phyloP scores from a whole-genome alignment of 208 protist genomes.

The Wallacemonas sp. region DNA sequence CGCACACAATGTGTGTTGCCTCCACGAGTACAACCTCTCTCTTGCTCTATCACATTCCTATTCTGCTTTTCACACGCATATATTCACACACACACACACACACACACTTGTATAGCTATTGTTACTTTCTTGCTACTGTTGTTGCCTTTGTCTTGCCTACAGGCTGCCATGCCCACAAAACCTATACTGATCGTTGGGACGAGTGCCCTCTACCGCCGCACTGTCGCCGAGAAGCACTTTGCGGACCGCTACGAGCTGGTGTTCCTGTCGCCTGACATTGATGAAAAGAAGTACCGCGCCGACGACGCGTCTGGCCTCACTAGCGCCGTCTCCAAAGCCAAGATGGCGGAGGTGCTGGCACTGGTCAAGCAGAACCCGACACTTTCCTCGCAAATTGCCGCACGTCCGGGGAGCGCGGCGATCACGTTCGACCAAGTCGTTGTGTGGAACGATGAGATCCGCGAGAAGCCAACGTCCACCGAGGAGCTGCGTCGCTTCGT shows the following conservation, averaged over 20 bases:
- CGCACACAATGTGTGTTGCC: not conserved
- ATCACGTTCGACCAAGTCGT: slow-evolving; percentile 90
- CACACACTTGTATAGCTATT: no score
- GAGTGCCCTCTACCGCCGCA: slow-evolving; percentile 48
- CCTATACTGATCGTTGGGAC: slow-evolving; percentile 81
- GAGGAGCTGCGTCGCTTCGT: slow-evolving; percentile 62
- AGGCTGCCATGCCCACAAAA: slow-evolving; percentile 18
- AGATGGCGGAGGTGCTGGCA: slow-evolving; percentile 39
- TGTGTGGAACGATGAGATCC: slow-evolving; percentile 70
- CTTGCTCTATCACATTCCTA: no score
- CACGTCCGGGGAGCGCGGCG: slow-evolving; percentile 38
- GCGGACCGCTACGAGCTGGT: slow-evolving; percentile 35
- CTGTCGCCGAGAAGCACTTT: slow-evolving; percentile 47
- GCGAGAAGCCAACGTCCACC: slow-evolving; percentile 70
- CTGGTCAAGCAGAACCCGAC: slow-evolving; percentile 43
- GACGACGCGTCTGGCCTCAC: slow-evolving; percentile 62
- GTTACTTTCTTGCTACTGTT: no score
- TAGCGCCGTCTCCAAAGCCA: slow-evolving; percentile 33
- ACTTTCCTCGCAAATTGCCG: slow-evolving; percentile 9
- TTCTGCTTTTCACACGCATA: no score
- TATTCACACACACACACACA: not conserved
- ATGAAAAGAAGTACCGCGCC: slow-evolving; percentile 72
- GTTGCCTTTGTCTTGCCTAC: no score
- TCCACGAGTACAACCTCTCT: no score
- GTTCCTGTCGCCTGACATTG: slow-evolving; percentile 79